Percentiles rank a stretch among this genome's conserved stretches.
These are phyloP conservation scores for Alternaria sp. DNA, from an alignment of 2,329 filamentous ascomycete species.

Conservation along the genomic window DNA sequence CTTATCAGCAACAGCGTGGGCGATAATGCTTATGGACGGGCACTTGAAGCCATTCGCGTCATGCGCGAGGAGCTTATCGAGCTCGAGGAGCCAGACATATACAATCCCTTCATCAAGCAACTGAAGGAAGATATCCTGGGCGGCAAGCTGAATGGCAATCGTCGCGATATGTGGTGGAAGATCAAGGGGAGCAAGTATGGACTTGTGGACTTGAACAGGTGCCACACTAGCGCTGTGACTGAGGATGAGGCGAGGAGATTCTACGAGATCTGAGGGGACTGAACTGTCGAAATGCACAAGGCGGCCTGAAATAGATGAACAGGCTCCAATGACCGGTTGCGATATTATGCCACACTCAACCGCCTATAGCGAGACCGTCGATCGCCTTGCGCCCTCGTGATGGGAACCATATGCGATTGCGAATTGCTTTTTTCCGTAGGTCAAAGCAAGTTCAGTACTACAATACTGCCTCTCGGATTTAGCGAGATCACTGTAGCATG, in stretches of 20 bases:
- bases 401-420: too few species aligned
- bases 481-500: not conserved
- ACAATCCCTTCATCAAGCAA: constrained; percentile 73
- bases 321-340: too few species aligned
- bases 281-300: not conserved
- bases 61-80: constrained; percentile 79
- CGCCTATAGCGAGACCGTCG: not conserved
- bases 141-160: constrained; percentile 75
- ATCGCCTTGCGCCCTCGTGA: too few species aligned
- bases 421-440: too few species aligned
- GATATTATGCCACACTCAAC: too few species aligned
- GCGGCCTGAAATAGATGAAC: not conserved
- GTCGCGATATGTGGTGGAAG: constrained; percentile 82
- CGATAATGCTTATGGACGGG: constrained; percentile 74
- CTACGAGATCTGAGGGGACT: constrained; percentile 27
- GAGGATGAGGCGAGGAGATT: constrained; percentile 69
- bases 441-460: too few species aligned
- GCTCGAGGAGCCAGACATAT: constrained; percentile 76
- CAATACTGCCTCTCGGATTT: too few species aligned
- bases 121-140: constrained; percentile 76
- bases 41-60: constrained; percentile 75
- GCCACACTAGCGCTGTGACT: constrained; percentile 69
- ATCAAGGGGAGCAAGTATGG: constrained; percentile 72
- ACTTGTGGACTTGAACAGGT: constrained; percentile 70
- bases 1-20: constrained; percentile 77